These are phyloP conservation scores for Pachyrhizus erosus DNA, from an alignment of 306 rosid species.

Conservation along the genomic window DNA sequence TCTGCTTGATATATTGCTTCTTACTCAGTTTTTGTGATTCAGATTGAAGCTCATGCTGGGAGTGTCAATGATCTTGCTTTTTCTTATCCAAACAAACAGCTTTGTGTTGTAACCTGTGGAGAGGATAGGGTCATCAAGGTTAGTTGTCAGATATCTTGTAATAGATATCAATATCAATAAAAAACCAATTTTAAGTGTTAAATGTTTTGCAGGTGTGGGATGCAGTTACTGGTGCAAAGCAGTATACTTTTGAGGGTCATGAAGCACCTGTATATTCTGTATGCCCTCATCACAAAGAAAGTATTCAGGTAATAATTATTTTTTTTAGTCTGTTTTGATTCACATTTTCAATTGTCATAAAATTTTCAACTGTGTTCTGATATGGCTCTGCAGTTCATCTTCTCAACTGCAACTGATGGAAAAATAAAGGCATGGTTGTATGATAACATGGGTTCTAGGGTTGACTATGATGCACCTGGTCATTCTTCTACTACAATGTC, in stretches of 20 bases:
- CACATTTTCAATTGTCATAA: neutral
- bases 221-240: slow-evolving; percentile 81
- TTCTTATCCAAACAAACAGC: slow-evolving; percentile 96
- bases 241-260: slow-evolving; percentile 88
- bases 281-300: slow-evolving; percentile 98
- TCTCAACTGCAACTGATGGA: slow-evolving; percentile 98
- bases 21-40: slow-evolving; percentile 43
- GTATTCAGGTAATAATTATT: slow-evolving; percentile 82
- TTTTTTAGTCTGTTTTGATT: slow-evolving; percentile 28
- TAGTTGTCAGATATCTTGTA: slow-evolving; percentile 47
- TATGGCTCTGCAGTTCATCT: slow-evolving; percentile 74
- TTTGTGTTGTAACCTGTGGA: slow-evolving; percentile 91
- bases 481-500: slow-evolving; percentile 95
- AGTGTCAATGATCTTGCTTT: slow-evolving; percentile 98
- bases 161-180: slow-evolving; percentile 38
- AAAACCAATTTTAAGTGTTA: slow-evolving; percentile 33
- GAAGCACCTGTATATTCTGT: slow-evolving; percentile 94
- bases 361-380: slow-evolving; percentile 22
- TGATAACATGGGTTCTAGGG: slow-evolving; percentile 97
- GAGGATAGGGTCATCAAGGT: slow-evolving; percentile 98
- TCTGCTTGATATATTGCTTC: slow-evolving; percentile 31
- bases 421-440: slow-evolving; percentile 99
- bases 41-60: slow-evolving; percentile 98
- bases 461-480: slow-evolving; percentile 98
- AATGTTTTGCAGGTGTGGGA: slow-evolving; percentile 88